Base-by-base conservation (phyloP, 73 alveolate genomes). In the Effrenium voratum region DNA sequence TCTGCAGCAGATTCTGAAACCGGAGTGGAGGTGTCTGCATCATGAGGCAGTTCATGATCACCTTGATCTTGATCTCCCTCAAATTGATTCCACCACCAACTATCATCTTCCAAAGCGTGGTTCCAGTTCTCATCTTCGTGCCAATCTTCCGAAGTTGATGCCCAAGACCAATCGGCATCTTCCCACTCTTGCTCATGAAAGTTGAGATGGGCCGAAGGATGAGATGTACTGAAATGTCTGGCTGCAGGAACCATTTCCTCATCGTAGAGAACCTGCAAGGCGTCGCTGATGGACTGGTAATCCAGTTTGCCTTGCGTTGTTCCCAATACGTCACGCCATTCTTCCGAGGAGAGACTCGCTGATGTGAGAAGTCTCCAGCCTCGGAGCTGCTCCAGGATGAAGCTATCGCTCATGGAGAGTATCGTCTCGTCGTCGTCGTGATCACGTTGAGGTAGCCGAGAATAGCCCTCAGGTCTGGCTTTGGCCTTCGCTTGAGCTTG, bases 331-430 rank as follows among this genome's bases (percentile, higher is more conserved):
- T 46, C 6, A 3, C 84, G 12, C 84, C 84, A 73, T 38, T 73
- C 84, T 34, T 73, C 84, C 30, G 52, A 15, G 19, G 36, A 10
- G 50, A 73, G 84, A 34, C 50, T 49, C n/a, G 84, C 84, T 4
- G 52, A 46, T 8, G 52, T 73, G 44, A 73, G 50, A 16, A 73
- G 50, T 12, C 84, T 5, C 84, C 84, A 73, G 12, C 84, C 84
- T 15, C 84, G 84, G 22, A 73, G 84, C 30, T 73, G 84, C 47
- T 32, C 50, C 52, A 73, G 84, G 84, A 73, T 73, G 50, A 73
- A 73, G 50, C 36, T 10, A 28, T 73, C 84, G 66, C 28, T 52
- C 28, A 52, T 52, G 28, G 66, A 52, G 19, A 52, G n/a, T n/a
- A n/a, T n/a, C n/a, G n/a, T n/a, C n/a, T n/a, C n/a, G n/a, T n/a